Base-by-base conservation (phyloP, 2,329 filamentous ascomycete genomes). In the Chaetomiaceae sp. region DNA sequence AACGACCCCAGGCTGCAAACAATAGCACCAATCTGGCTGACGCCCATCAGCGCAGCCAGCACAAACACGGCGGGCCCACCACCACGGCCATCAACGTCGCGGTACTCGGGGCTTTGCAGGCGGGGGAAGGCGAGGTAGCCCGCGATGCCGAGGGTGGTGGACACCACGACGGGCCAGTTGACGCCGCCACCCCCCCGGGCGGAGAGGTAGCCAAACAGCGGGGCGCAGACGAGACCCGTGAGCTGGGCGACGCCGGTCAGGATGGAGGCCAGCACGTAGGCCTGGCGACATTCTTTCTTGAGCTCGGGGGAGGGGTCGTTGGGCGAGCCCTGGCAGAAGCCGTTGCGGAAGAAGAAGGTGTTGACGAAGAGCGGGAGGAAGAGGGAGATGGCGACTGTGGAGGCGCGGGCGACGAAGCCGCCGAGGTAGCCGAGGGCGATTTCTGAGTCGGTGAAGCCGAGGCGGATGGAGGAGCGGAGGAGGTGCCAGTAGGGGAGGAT, bases 321-420 rank as follows among this genome's bases (percentile, higher is more conserved):
- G 1, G 82, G 82, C 0, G 77, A 79, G 14, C 80, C 81, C 35
- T 82, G 77, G 70, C 93, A 97, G 58, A 87, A 85, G 2, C 89
- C 91, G 47, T 86, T 85, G 43, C 75, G 73, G 56, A 92, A 87
- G 68, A 92, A 97, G 68, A 89, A 96, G 20, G 89, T 85, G 65
- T 97, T 97, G 61, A 96, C 83, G 64, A 87, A 95, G 2, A 99
- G 78, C 0, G 93, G 93, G 48, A 99, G 87, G 70, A 97, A 99
- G 5, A 97, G 79, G 0, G 89, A 95, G 58, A 99, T 95, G 46
- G 88, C 92, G 5, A 99, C 93, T 0, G 90, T 96, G 0, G 91
- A 96, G 7, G 93, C 91, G 50, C 93, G 83, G 9, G 91, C 92
- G 2, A 99, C 92, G 62, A 97, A 96, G 1, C 93, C 93, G 55